phyloP scores from a whole-genome alignment of 2,329 filamentous ascomycete species.

The Sarocladium kiliense region DNA sequence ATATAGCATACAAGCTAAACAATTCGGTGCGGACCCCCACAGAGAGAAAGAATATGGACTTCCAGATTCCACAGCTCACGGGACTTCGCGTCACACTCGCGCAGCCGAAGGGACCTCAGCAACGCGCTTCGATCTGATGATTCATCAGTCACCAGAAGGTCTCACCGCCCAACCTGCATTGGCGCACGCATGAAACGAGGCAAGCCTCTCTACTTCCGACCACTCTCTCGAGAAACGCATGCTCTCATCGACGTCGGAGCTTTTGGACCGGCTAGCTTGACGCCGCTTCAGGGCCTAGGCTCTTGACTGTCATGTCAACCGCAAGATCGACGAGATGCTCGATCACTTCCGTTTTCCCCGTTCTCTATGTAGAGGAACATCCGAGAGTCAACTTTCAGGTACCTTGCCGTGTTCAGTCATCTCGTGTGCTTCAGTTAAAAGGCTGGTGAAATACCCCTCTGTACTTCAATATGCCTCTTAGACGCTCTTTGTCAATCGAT shows the following conservation, averaged over 20 bases:
- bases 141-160: slow-evolving; percentile 1
- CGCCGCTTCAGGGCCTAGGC: not conserved
- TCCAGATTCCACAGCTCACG: too few species aligned
- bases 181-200: too few species aligned
- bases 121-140: slow-evolving; percentile 2
- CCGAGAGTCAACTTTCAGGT: too few species aligned
- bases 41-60: too few species aligned
- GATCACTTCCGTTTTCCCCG: not conserved
- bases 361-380: not conserved
- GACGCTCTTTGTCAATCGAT: too few species aligned
- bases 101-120: not conserved
- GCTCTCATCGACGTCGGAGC: not conserved
- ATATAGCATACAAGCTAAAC: too few species aligned
- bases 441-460: too few species aligned
- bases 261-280: not conserved
- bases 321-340: not conserved
- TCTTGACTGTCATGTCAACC: not conserved
- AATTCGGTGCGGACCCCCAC: too few species aligned
- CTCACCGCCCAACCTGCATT: slow-evolving; percentile 1
- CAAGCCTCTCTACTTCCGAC: not conserved
- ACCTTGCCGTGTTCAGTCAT: too few species aligned
- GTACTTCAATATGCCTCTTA: too few species aligned
- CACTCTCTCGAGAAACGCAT: not conserved
- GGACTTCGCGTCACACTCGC: not conserved
- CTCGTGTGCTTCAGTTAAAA: too few species aligned